Evolutionary conservation across 371 early-diverging fungal genomes (phyloP).

Genomic region (Synchytrium microbalum): DNA sequence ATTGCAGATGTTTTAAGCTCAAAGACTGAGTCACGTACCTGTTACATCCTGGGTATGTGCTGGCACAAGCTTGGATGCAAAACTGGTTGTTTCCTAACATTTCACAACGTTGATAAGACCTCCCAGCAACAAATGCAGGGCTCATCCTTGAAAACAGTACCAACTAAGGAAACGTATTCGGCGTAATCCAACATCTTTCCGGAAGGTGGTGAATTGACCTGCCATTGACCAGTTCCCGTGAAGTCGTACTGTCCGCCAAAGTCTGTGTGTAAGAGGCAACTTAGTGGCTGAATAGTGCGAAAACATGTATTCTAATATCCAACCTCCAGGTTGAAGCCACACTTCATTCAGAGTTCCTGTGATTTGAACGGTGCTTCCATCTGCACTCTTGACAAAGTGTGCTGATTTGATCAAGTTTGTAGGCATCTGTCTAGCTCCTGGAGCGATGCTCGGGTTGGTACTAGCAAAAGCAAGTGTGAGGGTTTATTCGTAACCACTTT

Average conservation of each 20-base stretch:
- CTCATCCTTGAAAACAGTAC: not conserved
- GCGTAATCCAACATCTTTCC: not conserved
- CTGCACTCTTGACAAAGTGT: not conserved
- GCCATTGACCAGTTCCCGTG: not conserved
- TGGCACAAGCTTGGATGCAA: slow-evolving; percentile 1
- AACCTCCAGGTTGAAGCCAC: not conserved
- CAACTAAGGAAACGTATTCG: slow-evolving; percentile 2
- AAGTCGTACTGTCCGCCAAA: not conserved
- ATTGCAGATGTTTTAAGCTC: no score
- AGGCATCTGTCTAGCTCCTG: slow-evolving; percentile 4
- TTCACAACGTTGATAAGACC: no score
- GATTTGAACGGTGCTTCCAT: slow-evolving; percentile 2
- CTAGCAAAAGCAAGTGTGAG: no score
- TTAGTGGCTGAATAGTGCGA: no score
- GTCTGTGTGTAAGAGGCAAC: not conserved
- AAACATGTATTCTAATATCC: not conserved
- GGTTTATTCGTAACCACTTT: no score
- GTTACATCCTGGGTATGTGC: not conserved
- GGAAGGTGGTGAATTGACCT: slow-evolving; percentile 5
- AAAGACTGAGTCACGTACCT: no score
- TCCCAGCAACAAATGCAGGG: no score
- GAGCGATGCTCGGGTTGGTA: slow-evolving; percentile 4
- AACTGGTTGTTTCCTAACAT: no score
- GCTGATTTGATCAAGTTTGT: slow-evolving; percentile 2
- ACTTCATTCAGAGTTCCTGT: slow-evolving; percentile 3